Conservation (phyloP, 2,329 filamentous ascomycete genomes). For the Torrubiellomyces zombiae region DNA sequence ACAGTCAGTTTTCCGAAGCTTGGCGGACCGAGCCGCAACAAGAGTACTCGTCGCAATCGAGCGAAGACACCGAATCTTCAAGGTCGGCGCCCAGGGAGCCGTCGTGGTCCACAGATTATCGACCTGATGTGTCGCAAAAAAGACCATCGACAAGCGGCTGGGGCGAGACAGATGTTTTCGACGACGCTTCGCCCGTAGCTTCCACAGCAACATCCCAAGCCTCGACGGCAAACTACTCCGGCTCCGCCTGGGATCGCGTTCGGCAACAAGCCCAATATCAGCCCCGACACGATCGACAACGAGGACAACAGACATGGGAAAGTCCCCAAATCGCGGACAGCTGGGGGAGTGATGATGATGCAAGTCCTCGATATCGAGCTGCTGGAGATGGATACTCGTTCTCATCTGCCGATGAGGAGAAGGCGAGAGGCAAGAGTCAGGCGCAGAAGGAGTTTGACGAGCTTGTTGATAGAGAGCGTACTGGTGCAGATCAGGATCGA, state of each 20-base stretch:
- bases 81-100: conserved; percentile 3
- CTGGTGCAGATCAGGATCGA: conserved; percentile 12
- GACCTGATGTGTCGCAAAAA: conserved; percentile 4
- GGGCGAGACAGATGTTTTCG: conserved; percentile 13
- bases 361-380: conserved; percentile 5
- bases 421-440: conserved; percentile 21
- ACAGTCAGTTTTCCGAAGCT: conserved; percentile 5
- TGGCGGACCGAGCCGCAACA: conserved; percentile 7
- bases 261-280: conserved; percentile 19
- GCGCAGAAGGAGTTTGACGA: conserved; percentile 35
- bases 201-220: conserved; percentile 11
- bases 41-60: conserved; percentile 3
- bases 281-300: conserved; percentile 8
- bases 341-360: conserved; percentile 11
- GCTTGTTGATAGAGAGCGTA: conserved; percentile 28
- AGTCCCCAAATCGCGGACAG: conserved; percentile 4
- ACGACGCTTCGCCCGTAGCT: conserved; percentile 28
- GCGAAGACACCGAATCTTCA: conserved; percentile 2
- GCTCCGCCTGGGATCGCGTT: conserved; percentile 28
- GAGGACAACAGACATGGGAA: conserved; percentile 7
- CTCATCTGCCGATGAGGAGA: conserved; percentile 19
- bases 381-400: conserved; percentile 17
- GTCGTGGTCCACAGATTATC: conserved; percentile 5
- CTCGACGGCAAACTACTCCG: conserved; percentile 6
- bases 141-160: conserved; percentile 7